These are phyloP conservation scores for Anthracocystis setariae DNA, from an alignment of 1,284 basidiomycete species.

Conservation along the genomic window DNA sequence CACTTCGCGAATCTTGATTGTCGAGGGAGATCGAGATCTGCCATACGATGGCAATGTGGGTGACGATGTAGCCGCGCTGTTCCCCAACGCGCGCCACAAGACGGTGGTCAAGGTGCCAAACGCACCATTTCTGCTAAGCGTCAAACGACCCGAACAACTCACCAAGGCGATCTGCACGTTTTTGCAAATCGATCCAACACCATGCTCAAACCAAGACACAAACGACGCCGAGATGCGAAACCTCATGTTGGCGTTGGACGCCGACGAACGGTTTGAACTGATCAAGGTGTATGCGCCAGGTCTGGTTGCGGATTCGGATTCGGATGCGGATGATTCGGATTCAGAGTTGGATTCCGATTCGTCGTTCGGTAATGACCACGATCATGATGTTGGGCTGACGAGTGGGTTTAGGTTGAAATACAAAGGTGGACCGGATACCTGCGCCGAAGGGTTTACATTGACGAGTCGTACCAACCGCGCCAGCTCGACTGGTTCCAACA, in stretches of 20 bases:
- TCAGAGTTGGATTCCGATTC: neutral
- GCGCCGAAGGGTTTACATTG: neutral
- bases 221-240: neutral
- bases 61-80: conserved; percentile 5
- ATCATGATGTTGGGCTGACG: neutral
- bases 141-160: conserved; percentile 12
- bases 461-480: neutral
- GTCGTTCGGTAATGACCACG: neutral
- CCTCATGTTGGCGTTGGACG: neutral
- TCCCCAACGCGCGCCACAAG: neutral
- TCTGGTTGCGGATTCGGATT: conserved; percentile 5
- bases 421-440: neutral
- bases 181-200: too few relatives aligned
- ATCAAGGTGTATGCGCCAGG: conserved; percentile 21
- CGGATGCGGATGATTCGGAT: conserved; percentile 8
- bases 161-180: conserved; percentile 5
- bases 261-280: conserved; percentile 24
- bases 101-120: conserved; percentile 1
- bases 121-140: conserved; percentile 15
- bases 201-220: too few relatives aligned
- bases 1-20: conserved; percentile 13
- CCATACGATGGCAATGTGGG: conserved; percentile 27
- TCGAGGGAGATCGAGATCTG: conserved; percentile 18
- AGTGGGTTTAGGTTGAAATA: conserved; percentile 1
- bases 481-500: neutral